Evolutionary conservation across 1,284 basidiomycete species (phyloP).

Genomic region (Cystobasidiaceae sp.): DNA sequence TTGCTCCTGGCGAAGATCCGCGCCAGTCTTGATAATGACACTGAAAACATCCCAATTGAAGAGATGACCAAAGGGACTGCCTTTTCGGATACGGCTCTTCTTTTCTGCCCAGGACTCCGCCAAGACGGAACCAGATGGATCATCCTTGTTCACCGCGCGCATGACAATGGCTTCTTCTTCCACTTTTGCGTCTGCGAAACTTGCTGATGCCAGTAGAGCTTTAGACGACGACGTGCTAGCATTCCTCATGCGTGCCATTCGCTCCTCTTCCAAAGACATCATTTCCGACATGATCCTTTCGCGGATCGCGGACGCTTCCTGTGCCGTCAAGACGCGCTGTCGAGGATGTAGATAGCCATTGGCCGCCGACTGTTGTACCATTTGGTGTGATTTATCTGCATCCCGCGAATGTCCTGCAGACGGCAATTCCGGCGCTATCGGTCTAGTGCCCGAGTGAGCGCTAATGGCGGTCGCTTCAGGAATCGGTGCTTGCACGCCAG

Average conservation of each 20-base stretch:
- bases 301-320: conserved; percentile 82
- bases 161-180: conserved; percentile 61
- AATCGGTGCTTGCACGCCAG: neutral
- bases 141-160: conserved; percentile 89
- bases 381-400: too few relatives aligned
- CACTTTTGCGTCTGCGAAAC: neutral
- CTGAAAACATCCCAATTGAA: conserved; percentile 70
- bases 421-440: neutral
- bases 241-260: conserved; percentile 88
- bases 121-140: conserved; percentile 89
- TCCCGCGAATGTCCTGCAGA: neutral
- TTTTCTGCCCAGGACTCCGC: conserved; percentile 93
- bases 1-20: conserved; percentile 94
- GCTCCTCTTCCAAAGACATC: conserved; percentile 91
- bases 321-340: conserved; percentile 55
- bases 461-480: neutral
- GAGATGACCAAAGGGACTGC: conserved; percentile 92
- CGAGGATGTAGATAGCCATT: conserved; percentile 29
- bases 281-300: conserved; percentile 99
- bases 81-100: conserved; percentile 86
- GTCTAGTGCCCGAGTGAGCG: neutral
- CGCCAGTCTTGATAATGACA: conserved; percentile 97
- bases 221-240: conserved; percentile 37
- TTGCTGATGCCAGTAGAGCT: neutral
- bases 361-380: too few relatives aligned